Evolutionary conservation across 768 basidiomycete species (phyloP), one percentile per base, ranked within the genome.

Genomic region (Glaciozyma antarctica): DNA sequence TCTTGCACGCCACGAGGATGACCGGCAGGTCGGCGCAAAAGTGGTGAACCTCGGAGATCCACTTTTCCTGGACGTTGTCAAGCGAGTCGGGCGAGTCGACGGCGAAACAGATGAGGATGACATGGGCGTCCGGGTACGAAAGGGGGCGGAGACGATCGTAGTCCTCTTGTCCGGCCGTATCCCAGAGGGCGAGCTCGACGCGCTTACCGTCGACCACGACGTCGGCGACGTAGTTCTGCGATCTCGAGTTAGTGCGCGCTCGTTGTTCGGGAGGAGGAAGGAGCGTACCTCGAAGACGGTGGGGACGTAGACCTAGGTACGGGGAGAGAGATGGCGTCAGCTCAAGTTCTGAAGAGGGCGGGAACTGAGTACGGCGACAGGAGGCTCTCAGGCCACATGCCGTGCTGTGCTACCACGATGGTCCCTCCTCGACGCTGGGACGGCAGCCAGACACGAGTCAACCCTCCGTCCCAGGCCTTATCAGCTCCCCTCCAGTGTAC

Each of bases 61-160:
- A 99, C 92, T 98, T 98, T 82, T 99, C 47, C 82, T 97, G 92
- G 38, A 99, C 95, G 84, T 99, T 99, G 80, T 95, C 95, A 70
- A 99, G 82, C 57, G 93, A 97, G 78, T 97, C 93, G 43, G 93
- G 93, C 60, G 88, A 91, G 81, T 99, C 95, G 72, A 98, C 86
- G 51, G 95, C 92, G 78, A 95, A 99, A 78, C 94, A 97, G 79
- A 99, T 95, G 72, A 98, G 84, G 80, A 99, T 98, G 78, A 99
- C 93, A 77, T 99, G 93, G n/a, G 91, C 93, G 80, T 98, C 94
- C 63, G 94, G 94, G 80, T 99, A 99, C 74, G 88, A 90, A 76
- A 99, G 84, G 66, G 95, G 95, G 63, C 95, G 85, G 72, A 99
- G 89, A 74, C 94, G 89, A 79, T 98, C 95, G 78, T 98, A 98